Base-by-base conservation (phyloP, 2,329 filamentous ascomycete species). In the Furcasterigmium furcatum region DNA sequence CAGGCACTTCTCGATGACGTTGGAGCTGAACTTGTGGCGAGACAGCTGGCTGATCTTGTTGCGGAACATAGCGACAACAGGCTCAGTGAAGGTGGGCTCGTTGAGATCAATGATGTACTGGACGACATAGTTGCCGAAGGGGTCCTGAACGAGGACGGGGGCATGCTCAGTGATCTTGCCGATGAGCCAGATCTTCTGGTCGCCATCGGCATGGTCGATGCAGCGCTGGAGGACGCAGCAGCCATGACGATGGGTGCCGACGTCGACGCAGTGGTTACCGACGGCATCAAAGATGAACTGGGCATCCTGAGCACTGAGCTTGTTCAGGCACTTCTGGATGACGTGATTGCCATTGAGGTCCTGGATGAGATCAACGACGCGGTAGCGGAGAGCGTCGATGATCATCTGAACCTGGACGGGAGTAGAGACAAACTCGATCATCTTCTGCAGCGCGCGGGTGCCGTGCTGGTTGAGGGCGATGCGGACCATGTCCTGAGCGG, bases 311-410 rank as follows among this genome's bases (percentile, higher is more conserved):
- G 90, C 77, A 52, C 83, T 86, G 32, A 99, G 84, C 66, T 95
- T 95, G 72, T 97, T 99, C 44, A 99, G 80, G 60, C 94, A 99
- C 72, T 99, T 99, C 71, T 99, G 94, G 53, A 99, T 96, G 59
- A 99, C 94, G 60, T 99, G 94, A 60, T 99, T 99, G 65, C 94
- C 94, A 61, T 99, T 99, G 44, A 99, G 77, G 58, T 99, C 94
- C 65, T 99, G 91, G 51, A 99, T 96, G 45, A 99, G 79, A 57
- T 94, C 87, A 18, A 99, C 94, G 41, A 99, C 94, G 49, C 88
- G 84, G 62, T 84, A 79, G 52, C 85, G 80, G 42, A 99, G 79
- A 13, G 94, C 89, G 45, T 87, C 77, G 54, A 95, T 95, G 64
- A 99, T 94, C 54, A 89, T 86, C 56, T 87, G 77, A 42, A 92